A percentile compares a stretch with the other conserved stretches of the same genome.
Conservation (phyloP, 495 filamentous ascomycete genomes). For the Penicillium soppii region DNA sequence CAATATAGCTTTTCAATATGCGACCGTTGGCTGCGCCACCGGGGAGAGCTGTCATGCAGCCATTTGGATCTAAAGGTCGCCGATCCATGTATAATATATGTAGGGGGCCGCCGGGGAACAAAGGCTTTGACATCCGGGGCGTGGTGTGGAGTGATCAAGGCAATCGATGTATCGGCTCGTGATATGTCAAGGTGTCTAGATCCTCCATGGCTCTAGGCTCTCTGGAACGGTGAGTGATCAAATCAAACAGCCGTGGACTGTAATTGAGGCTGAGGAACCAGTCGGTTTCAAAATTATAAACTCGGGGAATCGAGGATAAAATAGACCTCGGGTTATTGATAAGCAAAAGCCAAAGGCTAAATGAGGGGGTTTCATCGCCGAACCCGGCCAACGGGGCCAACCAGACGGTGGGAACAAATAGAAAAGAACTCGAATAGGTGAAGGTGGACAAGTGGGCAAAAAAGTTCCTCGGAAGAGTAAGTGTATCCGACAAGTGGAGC, state of each 20-base stretch:
- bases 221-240: neutral
- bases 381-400: neutral
- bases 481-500: slow-evolving; percentile 8
- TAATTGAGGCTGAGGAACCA: no score
- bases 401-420: neutral
- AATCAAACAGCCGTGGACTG: no score
- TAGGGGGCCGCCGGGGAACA: neutral
- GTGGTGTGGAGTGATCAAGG: neutral
- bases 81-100: neutral
- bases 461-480: slow-evolving; percentile 4
- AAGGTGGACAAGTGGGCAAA: neutral
- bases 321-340: neutral
- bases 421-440: neutral
- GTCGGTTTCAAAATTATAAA: neutral
- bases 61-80: neutral
- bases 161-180: neutral
- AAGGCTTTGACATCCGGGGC: neutral
- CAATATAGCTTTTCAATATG: no score
- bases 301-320: neutral
- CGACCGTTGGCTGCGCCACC: neutral
- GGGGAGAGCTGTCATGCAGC: neutral
- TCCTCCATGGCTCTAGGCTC: no score
- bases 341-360: neutral
- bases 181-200: neutral
- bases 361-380: slow-evolving; percentile 1